Percentiles rank a stretch among this genome's conserved stretches.
Evolutionary conservation across 1,284 basidiomycete genomes (phyloP).

Genomic region (Marasmius fiardii): DNA sequence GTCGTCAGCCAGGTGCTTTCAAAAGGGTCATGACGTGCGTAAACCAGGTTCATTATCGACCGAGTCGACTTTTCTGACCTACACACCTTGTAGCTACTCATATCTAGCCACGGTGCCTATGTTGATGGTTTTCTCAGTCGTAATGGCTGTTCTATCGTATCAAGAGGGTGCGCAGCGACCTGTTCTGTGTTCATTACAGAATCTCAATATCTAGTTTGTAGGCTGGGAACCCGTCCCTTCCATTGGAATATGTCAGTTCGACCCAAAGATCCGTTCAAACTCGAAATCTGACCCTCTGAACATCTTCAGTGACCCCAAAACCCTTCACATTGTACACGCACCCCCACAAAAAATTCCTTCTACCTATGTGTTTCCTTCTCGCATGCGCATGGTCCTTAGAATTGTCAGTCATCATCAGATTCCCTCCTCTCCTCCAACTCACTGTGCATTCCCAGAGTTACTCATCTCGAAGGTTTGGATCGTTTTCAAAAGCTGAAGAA

Average conservation of each 20-base stretch:
- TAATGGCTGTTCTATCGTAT: slow-evolving; percentile 62
- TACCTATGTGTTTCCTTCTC: slow-evolving; percentile 65
- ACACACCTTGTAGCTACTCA: slow-evolving; percentile 51
- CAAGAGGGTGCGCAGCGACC: slow-evolving; percentile 53
- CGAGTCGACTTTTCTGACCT: slow-evolving; percentile 17
- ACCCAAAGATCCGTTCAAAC: neutral
- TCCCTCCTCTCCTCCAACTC: slow-evolving; percentile 3
- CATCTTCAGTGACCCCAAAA: slow-evolving; percentile 21
- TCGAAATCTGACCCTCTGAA: neutral
- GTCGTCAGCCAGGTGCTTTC: slow-evolving; percentile 73
- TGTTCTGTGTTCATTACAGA: neutral
- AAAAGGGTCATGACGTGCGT: slow-evolving; percentile 79
- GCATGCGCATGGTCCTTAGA: slow-evolving; percentile 71
- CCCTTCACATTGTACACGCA: slow-evolving; percentile 48
- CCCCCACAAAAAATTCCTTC: slow-evolving; percentile 46
- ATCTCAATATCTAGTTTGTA: neutral
- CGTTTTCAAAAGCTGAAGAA: slow-evolving; percentile 3
- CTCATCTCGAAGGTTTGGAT: slow-evolving; percentile 68
- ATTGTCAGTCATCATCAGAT: slow-evolving; percentile 41
- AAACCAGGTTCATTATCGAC: neutral
- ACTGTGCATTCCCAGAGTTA: slow-evolving; percentile 45
- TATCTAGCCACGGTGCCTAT: slow-evolving; percentile 64
- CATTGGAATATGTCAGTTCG: neutral
- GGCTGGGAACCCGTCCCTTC: neutral
- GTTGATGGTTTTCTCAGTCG: slow-evolving; percentile 56